These are phyloP conservation scores for Quercus bicolor DNA, from an alignment of 306 rosid species.

Conservation along the genomic window DNA sequence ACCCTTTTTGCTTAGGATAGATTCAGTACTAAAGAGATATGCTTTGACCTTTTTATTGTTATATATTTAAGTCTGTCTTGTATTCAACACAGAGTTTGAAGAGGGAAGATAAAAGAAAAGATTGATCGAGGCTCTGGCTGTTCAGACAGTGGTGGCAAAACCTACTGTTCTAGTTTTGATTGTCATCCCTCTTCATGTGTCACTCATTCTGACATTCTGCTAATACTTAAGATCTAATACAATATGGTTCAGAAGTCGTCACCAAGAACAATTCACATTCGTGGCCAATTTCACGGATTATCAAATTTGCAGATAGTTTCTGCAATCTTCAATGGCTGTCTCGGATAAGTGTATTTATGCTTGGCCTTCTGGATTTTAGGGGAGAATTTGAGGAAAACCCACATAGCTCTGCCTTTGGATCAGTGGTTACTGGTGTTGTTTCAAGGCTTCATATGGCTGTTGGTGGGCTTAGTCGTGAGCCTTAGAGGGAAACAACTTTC, in stretches of 20 bases:
- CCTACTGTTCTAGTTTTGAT: too few species aligned
- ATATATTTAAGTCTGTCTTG: too few species aligned
- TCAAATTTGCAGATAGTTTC: conserved; percentile 43
- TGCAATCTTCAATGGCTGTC: conserved; percentile 33
- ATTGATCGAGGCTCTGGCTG: too few species aligned
- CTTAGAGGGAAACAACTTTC: conserved; percentile 44
- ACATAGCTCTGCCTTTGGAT: conserved; percentile 44
- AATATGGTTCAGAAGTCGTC: conserved; percentile 31
- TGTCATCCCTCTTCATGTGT: too few species aligned
- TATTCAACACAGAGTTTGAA: too few species aligned
- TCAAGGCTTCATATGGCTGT: conserved; percentile 76
- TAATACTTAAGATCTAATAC: conserved; percentile 39
- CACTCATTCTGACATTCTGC: neutral
- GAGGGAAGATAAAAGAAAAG: too few species aligned
- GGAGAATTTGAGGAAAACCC: conserved; percentile 34
- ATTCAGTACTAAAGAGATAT: too few species aligned
- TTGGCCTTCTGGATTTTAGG: conserved; percentile 55
- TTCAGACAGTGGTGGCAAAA: too few species aligned
- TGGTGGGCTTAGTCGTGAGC: conserved; percentile 47
- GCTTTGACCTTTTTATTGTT: conserved; percentile 18
- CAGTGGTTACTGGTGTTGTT: conserved; percentile 51
- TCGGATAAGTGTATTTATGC: conserved; percentile 46
- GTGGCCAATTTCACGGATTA: neutral
- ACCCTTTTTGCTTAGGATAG: too few species aligned
- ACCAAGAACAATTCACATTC: conserved; percentile 16